phyloP scores from a whole-genome alignment of 78 protist species.

The Dictyostelium citrinum region DNA sequence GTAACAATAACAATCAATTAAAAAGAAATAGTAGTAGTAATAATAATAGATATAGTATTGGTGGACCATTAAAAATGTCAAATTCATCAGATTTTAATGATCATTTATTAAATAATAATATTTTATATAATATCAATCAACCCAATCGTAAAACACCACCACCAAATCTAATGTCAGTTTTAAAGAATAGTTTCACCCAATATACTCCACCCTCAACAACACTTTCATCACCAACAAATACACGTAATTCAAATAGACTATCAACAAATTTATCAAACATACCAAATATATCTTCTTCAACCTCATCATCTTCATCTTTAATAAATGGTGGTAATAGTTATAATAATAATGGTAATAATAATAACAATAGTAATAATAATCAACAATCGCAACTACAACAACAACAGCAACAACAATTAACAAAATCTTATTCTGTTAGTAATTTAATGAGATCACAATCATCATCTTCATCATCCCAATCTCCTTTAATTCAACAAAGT shows the following conservation, averaged over 20 bases:
- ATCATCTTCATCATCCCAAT: background rate
- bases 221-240: background rate
- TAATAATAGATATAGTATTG: background rate
- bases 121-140: background rate
- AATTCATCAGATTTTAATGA: background rate
- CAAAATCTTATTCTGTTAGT: background rate
- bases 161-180: background rate
- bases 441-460: background rate
- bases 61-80: background rate
- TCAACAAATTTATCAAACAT: background rate
- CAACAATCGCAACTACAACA: background rate
- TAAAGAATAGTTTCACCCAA: constrained; percentile 2
- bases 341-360: background rate
- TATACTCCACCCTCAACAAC: background rate
- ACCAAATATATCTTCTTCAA: background rate
- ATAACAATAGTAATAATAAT: background rate
- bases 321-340: background rate
- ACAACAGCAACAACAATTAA: background rate
- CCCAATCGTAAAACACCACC: constrained; percentile 7
- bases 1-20: background rate
- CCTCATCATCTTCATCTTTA: background rate
- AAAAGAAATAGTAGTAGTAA: background rate
- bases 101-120: background rate
- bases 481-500: background rate
- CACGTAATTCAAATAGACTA: background rate